phyloP scores from a whole-genome alignment of 2,329 filamentous ascomycete genomes.

The Trichoderma citrinoviride region DNA sequence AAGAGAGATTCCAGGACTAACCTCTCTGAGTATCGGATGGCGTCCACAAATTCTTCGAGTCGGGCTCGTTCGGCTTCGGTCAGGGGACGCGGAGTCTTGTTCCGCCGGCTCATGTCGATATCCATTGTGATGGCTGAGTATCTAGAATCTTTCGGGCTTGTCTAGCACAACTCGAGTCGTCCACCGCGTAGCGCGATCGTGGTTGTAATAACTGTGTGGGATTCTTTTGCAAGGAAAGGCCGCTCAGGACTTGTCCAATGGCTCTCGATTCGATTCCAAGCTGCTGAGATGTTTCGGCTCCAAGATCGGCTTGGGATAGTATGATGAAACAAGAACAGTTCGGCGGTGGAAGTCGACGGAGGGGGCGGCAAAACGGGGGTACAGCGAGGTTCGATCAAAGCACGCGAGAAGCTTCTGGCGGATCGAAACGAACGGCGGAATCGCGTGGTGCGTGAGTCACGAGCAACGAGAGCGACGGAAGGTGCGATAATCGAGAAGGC shows the following conservation, averaged over 20 bases:
- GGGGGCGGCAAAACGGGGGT: background rate
- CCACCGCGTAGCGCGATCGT: constrained; percentile 4
- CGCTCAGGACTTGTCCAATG: background rate
- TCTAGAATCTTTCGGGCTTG: background rate
- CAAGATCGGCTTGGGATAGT: background rate
- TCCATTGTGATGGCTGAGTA: constrained; percentile 34
- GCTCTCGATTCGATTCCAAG: background rate
- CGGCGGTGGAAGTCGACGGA: background rate
- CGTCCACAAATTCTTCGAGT: constrained; percentile 87
- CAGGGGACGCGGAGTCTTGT: constrained; percentile 78
- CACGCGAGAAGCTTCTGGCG: background rate
- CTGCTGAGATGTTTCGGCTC: background rate
- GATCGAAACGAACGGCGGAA: constrained; percentile 18
- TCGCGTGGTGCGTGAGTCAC: constrained; percentile 21
- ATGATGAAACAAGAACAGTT: background rate
- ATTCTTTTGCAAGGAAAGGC: background rate
- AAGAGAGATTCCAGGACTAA: constrained; percentile 43
- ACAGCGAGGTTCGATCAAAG: background rate
- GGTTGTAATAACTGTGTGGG: background rate
- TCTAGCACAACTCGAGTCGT: background rate
- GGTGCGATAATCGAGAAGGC: constrained; percentile 2
- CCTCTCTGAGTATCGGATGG: constrained; percentile 94
- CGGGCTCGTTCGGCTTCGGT: constrained; percentile 77
- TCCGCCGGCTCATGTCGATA: constrained; percentile 82
- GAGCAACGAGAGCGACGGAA: constrained; percentile 5